Percentiles rank a stretch among this genome's conserved stretches.
Conservation (phyloP, 495 filamentous ascomycete genomes). For the Neurospora hispaniola region DNA sequence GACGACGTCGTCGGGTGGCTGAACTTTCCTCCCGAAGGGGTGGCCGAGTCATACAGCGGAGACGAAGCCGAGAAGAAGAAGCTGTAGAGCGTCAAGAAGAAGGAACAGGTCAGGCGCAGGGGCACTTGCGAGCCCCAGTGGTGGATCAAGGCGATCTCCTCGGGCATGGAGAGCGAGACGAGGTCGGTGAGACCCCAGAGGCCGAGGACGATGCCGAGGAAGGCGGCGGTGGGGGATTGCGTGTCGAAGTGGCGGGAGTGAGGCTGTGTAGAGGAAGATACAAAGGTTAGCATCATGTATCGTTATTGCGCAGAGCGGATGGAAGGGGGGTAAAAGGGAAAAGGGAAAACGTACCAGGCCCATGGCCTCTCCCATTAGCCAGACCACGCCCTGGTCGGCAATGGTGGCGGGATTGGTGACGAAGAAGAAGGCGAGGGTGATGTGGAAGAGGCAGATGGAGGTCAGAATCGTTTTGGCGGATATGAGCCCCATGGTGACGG, state of each 20-base stretch:
- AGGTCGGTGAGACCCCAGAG: conserved; percentile 63
- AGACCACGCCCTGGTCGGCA: conserved; percentile 71
- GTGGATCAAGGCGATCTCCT: conserved; percentile 48
- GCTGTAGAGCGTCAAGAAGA: conserved; percentile 54
- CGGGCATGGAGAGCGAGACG: conserved; percentile 57
- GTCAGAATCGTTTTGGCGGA: conserved; percentile 68
- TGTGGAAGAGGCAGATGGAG: conserved; percentile 67
- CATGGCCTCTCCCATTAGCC: conserved; percentile 73
- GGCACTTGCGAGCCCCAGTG: conserved; percentile 58
- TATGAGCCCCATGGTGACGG: conserved; percentile 59
- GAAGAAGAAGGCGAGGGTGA: conserved; percentile 75
- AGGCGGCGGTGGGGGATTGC: conserved; percentile 55
- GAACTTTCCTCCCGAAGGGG: conserved; percentile 1
- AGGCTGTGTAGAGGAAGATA: conserved; percentile 16
- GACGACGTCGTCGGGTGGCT: conserved; percentile 18
- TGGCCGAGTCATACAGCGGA: conserved; percentile 18
- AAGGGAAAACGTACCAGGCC: conserved; percentile 46
- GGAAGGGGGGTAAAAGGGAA: background rate
- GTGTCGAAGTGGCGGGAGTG: conserved; percentile 46
- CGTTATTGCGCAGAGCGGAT: too few relatives aligned
- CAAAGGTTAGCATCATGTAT: background rate
- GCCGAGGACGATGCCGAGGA: conserved; percentile 60
- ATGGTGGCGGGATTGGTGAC: conserved; percentile 57
- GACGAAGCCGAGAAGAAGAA: conserved; percentile 44
- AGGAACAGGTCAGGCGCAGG: conserved; percentile 55